Base-by-base conservation (phyloP, 2,329 filamentous ascomycete genomes). In the Colletotrichum paranaense region DNA sequence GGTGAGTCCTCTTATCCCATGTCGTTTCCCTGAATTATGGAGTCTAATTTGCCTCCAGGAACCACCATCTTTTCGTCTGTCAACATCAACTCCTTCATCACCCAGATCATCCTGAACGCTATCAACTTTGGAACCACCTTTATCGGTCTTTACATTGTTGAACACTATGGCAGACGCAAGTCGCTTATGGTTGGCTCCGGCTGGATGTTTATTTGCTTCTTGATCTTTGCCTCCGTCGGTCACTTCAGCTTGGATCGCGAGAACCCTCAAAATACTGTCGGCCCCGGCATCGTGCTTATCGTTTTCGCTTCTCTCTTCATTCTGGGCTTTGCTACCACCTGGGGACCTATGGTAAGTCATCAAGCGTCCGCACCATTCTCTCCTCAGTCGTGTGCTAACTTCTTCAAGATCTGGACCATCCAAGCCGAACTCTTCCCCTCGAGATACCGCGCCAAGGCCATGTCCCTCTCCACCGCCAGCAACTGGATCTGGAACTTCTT, bases 401-500 rank as follows among this genome's bases (percentile, higher is more conserved):
- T 11, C 2, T 3, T 5, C 8, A 16, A 72, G 68, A 85, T 92
- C 24, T 92, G 91, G 91, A 89, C 89, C 0, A 86, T 92, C 28
- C 88, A 91, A 59, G 89, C 90, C 5, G 90, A 92, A 78, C 87
- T 93, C 63, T 94, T 92, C 80, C 91, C 88, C 0, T 89, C 88
- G 12, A 85, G 90, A 16, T 91, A 92, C 77, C 86, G 90, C 49
- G 89, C 89, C 3, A 87, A 88, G 78, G 88, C 86, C 35, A 91
- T 92, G 86, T 89, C 89, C 2, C 79, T 92, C 2, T 86, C 89
- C 0, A 92, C 90, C 0, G 87, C 89, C 0, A 88, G 86, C 76
- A 92, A 92, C 81, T 92, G 91, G 91, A 84, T 87, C 38, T 94
- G 91, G 91, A 94, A 94, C 81, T 95, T 95, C 82, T 86, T 94